Base-by-base conservation (phyloP, 768 basidiomycete species). In the Fomitopsis pulvina region DNA sequence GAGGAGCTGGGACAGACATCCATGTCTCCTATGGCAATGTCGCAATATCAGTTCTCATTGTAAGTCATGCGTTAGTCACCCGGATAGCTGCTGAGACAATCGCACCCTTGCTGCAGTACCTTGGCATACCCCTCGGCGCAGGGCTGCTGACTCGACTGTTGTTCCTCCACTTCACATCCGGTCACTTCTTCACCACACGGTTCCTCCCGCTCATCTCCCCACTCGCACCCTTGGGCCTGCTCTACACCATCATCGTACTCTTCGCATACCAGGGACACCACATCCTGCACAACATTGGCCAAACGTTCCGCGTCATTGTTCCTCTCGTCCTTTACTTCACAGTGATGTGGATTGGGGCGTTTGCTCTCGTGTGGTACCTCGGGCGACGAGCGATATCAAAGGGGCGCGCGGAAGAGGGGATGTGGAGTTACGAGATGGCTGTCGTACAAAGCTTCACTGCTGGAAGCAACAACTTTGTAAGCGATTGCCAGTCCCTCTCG, bases 401-500 rank as follows among this genome's bases (percentile, higher is more conserved):
- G 25, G 18, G 45, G 50, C 30, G 55, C 6, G 52, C 48, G 21
- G 24, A 14, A 4, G 37, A 26, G n/a, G 14, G 9, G 41, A 11
- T 12, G 48, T 57, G 12, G 70, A 64, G 51, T 77, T 92, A 90
- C 58, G 76, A 88, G 57, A 78, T 80, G 69, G 85, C 86, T 0
- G 84, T 83, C 1, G 80, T 83, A 2, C 89, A 91, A 59, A 74
- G 81, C 0, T 92, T 92, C 64, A 90, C 89, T 0, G 85, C 85
- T 0, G 81, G 80, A 1, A 85, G 81, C 48, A 90, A 89, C 60
- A 91, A 89, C 57, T 85, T 86, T 52, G 83, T 85, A 41, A 60
- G n/a, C 14, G 9, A 26, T 18, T 29, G 1, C 24, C 38, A 4
- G 20, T 25, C 16, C 2, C 22, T 21, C 42, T 46, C 21, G 26